These are phyloP conservation scores for Talaromyces sp. DNA, from an alignment of 2,329 filamentous ascomycete species.

Conservation along the genomic window DNA sequence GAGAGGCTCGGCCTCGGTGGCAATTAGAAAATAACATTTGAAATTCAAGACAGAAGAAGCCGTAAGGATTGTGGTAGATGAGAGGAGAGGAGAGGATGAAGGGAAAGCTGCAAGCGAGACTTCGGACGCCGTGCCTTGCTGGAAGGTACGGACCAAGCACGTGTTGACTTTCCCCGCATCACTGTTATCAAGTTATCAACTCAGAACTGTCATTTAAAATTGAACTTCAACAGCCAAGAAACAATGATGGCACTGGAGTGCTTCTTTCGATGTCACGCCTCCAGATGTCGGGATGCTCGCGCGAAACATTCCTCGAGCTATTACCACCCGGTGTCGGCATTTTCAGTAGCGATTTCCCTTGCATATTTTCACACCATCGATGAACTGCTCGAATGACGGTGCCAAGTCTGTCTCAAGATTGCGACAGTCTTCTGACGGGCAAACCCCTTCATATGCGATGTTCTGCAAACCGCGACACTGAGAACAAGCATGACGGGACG, in stretches of 20 bases:
- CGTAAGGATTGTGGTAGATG: neutral
- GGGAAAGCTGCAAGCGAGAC: neutral
- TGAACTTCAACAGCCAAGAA: too few relatives aligned
- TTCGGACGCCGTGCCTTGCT: neutral
- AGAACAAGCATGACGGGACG: neutral
- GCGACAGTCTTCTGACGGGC: neutral
- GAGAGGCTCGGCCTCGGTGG: neutral
- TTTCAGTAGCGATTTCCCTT: too few relatives aligned
- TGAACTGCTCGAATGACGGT: neutral
- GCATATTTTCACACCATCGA: too few relatives aligned
- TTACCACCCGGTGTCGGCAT: too few relatives aligned
- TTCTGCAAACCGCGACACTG: neutral
- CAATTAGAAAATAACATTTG: neutral
- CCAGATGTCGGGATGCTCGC: too few relatives aligned
- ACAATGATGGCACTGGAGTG: too few relatives aligned
- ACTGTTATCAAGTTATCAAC: too few relatives aligned
- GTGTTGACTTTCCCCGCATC: neutral
- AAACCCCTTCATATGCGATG: neutral
- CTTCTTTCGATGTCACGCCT: too few relatives aligned
- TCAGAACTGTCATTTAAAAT: too few relatives aligned
- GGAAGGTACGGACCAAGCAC: neutral
- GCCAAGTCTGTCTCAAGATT: neutral
- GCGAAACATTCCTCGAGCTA: too few relatives aligned
- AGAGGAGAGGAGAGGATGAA: neutral
- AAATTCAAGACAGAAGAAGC: neutral